phyloP scores from a whole-genome alignment of 2,329 filamentous ascomycete species.

The Monilinia aucupariae region DNA sequence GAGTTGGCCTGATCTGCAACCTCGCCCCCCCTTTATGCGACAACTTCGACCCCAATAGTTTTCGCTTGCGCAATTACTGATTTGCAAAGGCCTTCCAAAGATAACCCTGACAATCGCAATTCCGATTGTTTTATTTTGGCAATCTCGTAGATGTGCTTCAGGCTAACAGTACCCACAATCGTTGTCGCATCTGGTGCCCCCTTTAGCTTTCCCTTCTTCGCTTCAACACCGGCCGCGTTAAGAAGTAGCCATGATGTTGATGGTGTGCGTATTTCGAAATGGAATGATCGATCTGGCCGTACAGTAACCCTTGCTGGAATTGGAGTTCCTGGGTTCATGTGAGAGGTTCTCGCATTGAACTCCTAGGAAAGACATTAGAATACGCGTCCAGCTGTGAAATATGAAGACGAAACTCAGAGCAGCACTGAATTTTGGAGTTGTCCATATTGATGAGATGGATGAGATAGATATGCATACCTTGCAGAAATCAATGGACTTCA shows the following conservation, averaged over 20 bases:
- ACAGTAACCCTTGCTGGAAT: constrained; percentile 88
- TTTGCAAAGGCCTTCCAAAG: constrained; percentile 65
- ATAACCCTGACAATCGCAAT: constrained; percentile 64
- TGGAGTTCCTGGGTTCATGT: constrained; percentile 76
- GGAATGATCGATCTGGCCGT: constrained; percentile 86
- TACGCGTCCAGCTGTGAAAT: background rate
- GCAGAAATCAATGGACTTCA: constrained; percentile 99
- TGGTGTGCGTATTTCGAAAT: constrained; percentile 88
- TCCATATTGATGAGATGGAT: background rate
- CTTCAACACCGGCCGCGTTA: constrained; percentile 69
- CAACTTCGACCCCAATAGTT: constrained; percentile 67
- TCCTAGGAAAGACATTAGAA: constrained; percentile 55
- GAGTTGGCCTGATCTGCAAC: background rate
- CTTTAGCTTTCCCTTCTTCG: constrained; percentile 68
- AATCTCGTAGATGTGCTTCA: constrained; percentile 98
- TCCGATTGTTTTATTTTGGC: constrained; percentile 90
- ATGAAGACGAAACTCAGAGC: background rate
- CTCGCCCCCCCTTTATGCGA: constrained; percentile 43
- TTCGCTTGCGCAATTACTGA: constrained; percentile 70
- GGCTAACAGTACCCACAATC: constrained; percentile 76
- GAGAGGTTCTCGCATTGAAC: constrained; percentile 90
- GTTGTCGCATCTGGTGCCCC: constrained; percentile 58
- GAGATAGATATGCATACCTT: constrained; percentile 55
- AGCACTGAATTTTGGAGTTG: background rate
- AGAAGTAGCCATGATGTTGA: constrained; percentile 89